Conservation (phyloP, 352 stramenopile genomes). For the Phytophthora boehmeriae region DNA sequence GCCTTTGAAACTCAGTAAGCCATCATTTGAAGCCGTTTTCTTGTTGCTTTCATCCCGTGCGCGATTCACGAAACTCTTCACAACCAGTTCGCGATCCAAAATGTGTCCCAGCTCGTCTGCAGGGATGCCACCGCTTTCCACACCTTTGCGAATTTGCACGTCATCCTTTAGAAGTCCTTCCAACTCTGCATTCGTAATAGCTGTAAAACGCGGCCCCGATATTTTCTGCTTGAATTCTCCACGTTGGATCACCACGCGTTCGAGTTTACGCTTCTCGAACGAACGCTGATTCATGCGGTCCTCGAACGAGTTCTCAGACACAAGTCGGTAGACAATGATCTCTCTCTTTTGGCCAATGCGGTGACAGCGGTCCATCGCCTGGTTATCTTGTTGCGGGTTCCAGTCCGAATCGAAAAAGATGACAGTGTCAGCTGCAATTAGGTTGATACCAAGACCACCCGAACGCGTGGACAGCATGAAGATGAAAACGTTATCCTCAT, state of each 20-base stretch:
- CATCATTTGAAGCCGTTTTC: conserved; percentile 8
- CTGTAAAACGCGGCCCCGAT: conserved; percentile 34
- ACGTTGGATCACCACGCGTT: conserved; percentile 88
- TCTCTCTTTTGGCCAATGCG: conserved; percentile 91
- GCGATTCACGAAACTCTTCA: conserved; percentile 74
- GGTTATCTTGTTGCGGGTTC: conserved; percentile 98
- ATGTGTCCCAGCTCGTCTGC: conserved; percentile 69
- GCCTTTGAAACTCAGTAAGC: conserved; percentile 54
- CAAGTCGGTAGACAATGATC: conserved; percentile 92
- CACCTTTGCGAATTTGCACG: conserved; percentile 67
- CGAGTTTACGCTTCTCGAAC: conserved; percentile 92
- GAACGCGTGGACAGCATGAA: conserved; percentile 90
- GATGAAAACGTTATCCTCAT: conserved; percentile 72
- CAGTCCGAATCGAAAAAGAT: conserved; percentile 99
- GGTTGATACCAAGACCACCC: conserved; percentile 97
- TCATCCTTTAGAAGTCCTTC: conserved; percentile 79
- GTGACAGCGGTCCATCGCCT: conserved; percentile 91
- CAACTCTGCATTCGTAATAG: conserved; percentile 76
- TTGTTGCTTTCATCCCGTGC: conserved; percentile 28
- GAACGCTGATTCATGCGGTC: conserved; percentile 93
- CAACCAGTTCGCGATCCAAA: conserved; percentile 70
- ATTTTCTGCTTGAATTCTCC: conserved; percentile 76
- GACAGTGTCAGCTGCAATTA: conserved; percentile 97
- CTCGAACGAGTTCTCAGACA: conserved; percentile 94
- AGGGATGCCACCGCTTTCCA: conserved; percentile 77